Conservation (phyloP, 164 flowering plant genomes). For the Liriodendron chinense region DNA sequence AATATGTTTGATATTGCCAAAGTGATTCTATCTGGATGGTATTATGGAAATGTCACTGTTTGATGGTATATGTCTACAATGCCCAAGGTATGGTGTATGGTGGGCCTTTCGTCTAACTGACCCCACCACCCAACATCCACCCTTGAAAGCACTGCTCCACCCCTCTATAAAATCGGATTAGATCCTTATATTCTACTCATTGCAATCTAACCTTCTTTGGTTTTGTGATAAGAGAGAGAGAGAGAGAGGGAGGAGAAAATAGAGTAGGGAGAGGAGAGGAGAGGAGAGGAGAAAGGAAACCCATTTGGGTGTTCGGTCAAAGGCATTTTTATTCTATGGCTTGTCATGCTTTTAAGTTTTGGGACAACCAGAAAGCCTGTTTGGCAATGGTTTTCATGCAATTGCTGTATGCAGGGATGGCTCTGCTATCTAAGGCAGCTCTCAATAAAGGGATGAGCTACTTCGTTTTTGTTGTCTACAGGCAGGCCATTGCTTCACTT, state of each 20-base stretch:
- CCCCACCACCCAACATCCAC: neutral
- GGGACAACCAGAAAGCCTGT: constrained; percentile 13
- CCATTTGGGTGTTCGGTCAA: neutral
- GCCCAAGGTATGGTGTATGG: neutral
- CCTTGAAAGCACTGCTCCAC: neutral
- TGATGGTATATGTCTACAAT: constrained; percentile 10
- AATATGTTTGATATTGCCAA: neutral
- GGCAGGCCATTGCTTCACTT: constrained; percentile 21
- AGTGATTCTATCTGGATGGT: neutral
- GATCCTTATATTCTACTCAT: neutral
- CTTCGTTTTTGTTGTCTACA: constrained; percentile 23
- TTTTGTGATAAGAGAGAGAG: neutral
- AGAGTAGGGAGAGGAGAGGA: too few species aligned
- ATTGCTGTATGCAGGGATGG: constrained; percentile 25
- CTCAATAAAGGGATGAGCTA: constrained; percentile 21
- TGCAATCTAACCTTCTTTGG: neutral
- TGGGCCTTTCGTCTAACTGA: neutral
- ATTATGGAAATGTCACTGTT: constrained; percentile 7
- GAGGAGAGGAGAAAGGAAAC: neutral
- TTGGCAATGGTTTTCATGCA: constrained; percentile 22
- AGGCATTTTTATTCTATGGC: constrained; percentile 1
- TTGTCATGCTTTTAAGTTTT: neutral
- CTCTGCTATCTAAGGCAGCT: constrained; percentile 24
- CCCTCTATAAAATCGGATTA: constrained; percentile 3
- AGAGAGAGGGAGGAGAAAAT: too few species aligned